Evolutionary conservation across 2,329 filamentous ascomycete genomes (phyloP).

Genomic region (Diaporthe sp.): DNA sequence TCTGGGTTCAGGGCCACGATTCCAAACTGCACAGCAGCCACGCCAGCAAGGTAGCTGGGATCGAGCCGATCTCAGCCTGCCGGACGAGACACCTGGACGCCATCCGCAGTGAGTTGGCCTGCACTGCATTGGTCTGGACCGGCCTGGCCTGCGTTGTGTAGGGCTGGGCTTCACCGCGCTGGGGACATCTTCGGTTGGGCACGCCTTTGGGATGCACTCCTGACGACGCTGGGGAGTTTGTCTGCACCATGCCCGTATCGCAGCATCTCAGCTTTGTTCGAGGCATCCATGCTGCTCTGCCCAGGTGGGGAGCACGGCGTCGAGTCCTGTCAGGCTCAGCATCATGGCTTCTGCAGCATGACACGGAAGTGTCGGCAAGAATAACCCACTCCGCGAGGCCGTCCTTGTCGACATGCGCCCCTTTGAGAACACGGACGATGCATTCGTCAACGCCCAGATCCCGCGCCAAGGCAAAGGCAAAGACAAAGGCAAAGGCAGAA

Average conservation of each 20-base stretch:
- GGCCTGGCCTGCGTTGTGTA: neutral
- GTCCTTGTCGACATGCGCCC: neutral
- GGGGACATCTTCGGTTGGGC: neutral
- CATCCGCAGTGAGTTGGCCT: neutral
- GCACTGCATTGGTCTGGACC: neutral
- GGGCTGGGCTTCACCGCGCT: neutral
- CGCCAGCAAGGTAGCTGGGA: neutral
- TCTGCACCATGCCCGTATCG: slow-evolving; percentile 24
- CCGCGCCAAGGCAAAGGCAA: neutral
- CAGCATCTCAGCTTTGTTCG: slow-evolving; percentile 23
- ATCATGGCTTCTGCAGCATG: slow-evolving; percentile 4
- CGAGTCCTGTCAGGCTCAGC: neutral
- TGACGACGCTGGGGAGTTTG: neutral
- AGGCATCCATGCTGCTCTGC: neutral
- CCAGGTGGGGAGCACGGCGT: neutral
- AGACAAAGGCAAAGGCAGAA: neutral
- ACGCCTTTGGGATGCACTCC: neutral
- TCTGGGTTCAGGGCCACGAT: neutral
- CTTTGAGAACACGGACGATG: neutral
- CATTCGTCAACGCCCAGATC: neutral
- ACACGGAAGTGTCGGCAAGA: neutral
- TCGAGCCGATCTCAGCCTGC: slow-evolving; percentile 3
- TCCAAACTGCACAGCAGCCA: neutral
- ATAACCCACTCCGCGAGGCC: neutral
- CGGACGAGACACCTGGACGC: too few species aligned